Evolutionary conservation across 345 rosid species (phyloP).

Genomic region (Cardamine occulta): DNA sequence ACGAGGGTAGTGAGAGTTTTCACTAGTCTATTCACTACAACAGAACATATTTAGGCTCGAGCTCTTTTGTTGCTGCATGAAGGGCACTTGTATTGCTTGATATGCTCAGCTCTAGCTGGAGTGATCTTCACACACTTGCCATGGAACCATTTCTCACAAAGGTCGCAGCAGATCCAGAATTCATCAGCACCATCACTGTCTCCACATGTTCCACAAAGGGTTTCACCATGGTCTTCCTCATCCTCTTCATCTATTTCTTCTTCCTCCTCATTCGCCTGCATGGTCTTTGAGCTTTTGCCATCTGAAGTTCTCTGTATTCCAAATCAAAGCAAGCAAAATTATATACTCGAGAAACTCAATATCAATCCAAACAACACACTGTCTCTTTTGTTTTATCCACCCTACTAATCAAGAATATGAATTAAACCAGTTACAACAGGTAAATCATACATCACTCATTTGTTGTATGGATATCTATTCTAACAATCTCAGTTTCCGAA

Average conservation of each 20-base stretch:
- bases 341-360: background rate
- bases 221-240: constrained; percentile 69
- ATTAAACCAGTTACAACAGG: too few species aligned
- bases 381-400: background rate
- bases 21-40: constrained; percentile 38
- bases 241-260: constrained; percentile 53
- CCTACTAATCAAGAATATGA: too few species aligned
- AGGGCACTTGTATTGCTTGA: constrained; percentile 86
- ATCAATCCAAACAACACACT: constrained; percentile 1
- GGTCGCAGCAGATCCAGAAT: constrained; percentile 87
- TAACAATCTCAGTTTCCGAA: background rate
- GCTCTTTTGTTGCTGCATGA: constrained; percentile 79
- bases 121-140: constrained; percentile 87
- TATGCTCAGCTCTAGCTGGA: constrained; percentile 83
- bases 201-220: constrained; percentile 85
- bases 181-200: constrained; percentile 73
- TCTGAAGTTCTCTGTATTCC: constrained; percentile 58
- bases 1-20: constrained; percentile 33
- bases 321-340: constrained; percentile 9
- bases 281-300: constrained; percentile 51
- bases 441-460: background rate
- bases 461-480: background rate
- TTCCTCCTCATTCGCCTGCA: constrained; percentile 49
- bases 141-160: constrained; percentile 86
- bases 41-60: constrained; percentile 49